Evolutionary conservation across 345 rosid species (phyloP), one percentile per base, ranked within the genome.

Genomic region (Eutrema heterophyllum): DNA sequence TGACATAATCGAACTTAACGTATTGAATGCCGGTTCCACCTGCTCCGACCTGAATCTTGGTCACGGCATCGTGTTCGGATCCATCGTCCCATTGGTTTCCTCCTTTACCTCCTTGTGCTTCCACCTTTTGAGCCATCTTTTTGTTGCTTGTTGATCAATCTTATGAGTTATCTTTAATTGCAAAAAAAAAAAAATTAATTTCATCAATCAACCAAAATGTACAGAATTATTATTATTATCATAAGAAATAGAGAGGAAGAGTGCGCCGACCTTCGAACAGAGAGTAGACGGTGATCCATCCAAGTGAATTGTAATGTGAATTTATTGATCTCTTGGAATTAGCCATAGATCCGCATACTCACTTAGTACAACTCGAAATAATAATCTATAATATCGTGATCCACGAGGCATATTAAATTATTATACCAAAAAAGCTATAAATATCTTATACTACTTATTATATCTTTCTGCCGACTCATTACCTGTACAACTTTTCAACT

Each of bases 71-170:
- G 48, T 73, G 41, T 21, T 27, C 51, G 11, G 71, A 65, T 35
- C 77, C 71, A 35, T 73, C 77, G 33, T 73, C 77, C 77, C 77
- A 73, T 64, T 43, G 55, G 44, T 3, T 64, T 13, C 77, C 77
- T 33, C 71, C 67, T 35, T 45, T 60, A 0, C 50, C 67, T 40
- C 67, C 75, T 36, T 38, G 67, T n/a, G 41, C 75, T 49, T 71
- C 68, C 30, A 59, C 58, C 51, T 60, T 71, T 49, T 43, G 46
- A 43, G 15, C 46, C 46, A 43, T 43, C 46, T 13, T 13, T 43
- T n/a, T 4, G 40, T 43, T 43, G 46, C 46, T 13, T 40, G 0
- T 40, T 40, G 33, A 11, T 12, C 45, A n/a, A 38, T 55, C 39
- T 30, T 40, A 39, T 26, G 7, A 41, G 30, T n/a, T 13, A 55